Evolutionary conservation across 148 eudicot genomes (phyloP), one percentile per base, ranked within the genome.

Genomic region (Chenopodium berlandieri): DNA sequence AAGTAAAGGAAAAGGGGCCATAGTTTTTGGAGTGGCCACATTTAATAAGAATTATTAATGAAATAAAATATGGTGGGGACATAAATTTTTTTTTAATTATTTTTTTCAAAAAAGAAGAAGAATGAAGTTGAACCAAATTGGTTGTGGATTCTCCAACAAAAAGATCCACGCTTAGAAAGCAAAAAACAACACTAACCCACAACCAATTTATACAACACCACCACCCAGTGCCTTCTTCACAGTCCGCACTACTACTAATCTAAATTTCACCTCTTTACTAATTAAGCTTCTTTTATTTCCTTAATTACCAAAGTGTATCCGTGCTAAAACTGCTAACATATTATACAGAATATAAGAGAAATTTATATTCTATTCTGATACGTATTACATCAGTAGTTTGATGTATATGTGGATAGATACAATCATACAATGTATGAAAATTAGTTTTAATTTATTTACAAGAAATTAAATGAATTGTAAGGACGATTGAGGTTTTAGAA

Each of bases 101-200:
- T 50, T 50, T 50, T 50, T 50, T 50, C 16, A 25, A 17, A 19
- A 73, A 79, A 66, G 65, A 85, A 19, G 84, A 83, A 76, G 77
- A 82, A 89, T 89, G 91, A 84, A 88, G 89, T 83, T 83, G 88
- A 86, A 80, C 88, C 87, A 89, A 80, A 83, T 81, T 85, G 85
- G 86, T 87, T 89, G 93, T 92, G 90, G 94, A 92, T 90, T 89
- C 92, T 89, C 94, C 95, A 91, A 94, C 95, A 86, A 90, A 91
- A 86, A 82, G 84, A 89, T 79, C 88, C 95, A 94, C 98, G 95
- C 98, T 91, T 91, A 85, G 80, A 91, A 93, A 91, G 97, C 85
- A 56, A 86, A 81, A 87, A 62, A 62, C 78, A 78, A 62, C 63
- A 81, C 65, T 62, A 47, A 75, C 78, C 34, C 32, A 81, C 64